These are phyloP conservation scores for Hypoxylon trugodes DNA, from an alignment of 495 filamentous ascomycete species.

Conservation along the genomic window DNA sequence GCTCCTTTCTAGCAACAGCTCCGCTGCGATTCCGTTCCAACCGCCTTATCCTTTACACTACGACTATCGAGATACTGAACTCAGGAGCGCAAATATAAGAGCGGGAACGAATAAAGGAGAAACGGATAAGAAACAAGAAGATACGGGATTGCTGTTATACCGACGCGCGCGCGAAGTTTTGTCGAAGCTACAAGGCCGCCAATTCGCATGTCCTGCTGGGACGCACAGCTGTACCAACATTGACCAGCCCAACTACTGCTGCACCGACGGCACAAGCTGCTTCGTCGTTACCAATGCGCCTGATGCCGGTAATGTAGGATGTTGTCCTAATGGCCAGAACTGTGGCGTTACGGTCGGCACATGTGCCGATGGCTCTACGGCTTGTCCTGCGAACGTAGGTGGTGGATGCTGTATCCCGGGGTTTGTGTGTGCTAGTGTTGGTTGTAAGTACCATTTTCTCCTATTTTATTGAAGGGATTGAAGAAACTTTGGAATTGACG, in stretches of 20 bases:
- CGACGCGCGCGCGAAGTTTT: conserved; percentile 49
- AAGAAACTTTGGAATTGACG: neutral
- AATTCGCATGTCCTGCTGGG: conserved; percentile 78
- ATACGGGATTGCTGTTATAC: conserved; percentile 34
- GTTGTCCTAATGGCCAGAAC: conserved; percentile 75
- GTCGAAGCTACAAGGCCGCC: conserved; percentile 52
- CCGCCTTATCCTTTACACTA: conserved; percentile 51
- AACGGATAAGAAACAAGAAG: conserved; percentile 18
- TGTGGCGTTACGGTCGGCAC: conserved; percentile 71
- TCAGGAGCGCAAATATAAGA: neutral
- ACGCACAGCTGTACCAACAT: conserved; percentile 74
- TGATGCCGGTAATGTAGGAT: conserved; percentile 85
- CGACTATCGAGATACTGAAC: conserved; percentile 8
- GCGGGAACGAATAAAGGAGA: neutral
- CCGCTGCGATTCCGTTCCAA: conserved; percentile 40
- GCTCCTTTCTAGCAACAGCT: conserved; percentile 40
- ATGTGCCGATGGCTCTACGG: conserved; percentile 71
- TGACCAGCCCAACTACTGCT: conserved; percentile 80
- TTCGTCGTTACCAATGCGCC: conserved; percentile 61
- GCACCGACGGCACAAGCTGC: conserved; percentile 71
- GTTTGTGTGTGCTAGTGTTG: conserved; percentile 78
- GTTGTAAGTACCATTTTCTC: conserved; percentile 67
- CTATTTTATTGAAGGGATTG: neutral
- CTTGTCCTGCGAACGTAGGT: conserved; percentile 72
- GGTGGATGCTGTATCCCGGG: conserved; percentile 90